A percentile compares a stretch with the other conserved stretches of the same genome.
Conservation (phyloP, 2,329 filamentous ascomycete species). For the Colletotrichum brevisporum region DNA sequence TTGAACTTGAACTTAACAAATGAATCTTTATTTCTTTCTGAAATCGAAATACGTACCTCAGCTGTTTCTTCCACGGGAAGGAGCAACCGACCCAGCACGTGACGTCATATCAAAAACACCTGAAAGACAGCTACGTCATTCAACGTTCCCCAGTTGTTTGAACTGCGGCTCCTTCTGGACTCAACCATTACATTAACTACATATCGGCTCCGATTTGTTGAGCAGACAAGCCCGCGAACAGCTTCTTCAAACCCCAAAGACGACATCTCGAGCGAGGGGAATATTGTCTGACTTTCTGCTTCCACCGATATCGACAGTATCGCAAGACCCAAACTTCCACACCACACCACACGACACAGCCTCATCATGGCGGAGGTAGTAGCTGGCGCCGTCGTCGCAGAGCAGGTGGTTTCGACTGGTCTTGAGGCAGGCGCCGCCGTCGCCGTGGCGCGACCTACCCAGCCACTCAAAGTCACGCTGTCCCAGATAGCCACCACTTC, state of each 20-base stretch:
- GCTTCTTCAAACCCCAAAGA: background rate
- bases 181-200: slow-evolving; percentile 2
- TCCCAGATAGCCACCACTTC: slow-evolving; percentile 59
- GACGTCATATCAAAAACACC: slow-evolving; percentile 29
- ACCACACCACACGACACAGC: background rate
- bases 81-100: slow-evolving; percentile 14
- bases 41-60: background rate
- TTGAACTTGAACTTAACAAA: too few species aligned
- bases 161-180: slow-evolving; percentile 10
- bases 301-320: background rate
- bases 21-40: too few species aligned
- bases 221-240: background rate
- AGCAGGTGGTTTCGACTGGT: slow-evolving; percentile 57
- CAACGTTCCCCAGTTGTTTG: slow-evolving; percentile 28
- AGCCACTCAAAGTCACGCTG: slow-evolving; percentile 65
- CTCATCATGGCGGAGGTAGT: slow-evolving; percentile 54
- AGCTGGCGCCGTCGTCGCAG: slow-evolving; percentile 55
- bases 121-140: slow-evolving; percentile 34
- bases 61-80: background rate
- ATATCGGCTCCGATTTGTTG: slow-evolving; percentile 14
- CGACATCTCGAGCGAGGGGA: too few species aligned
- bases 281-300: background rate
- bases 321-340: background rate
- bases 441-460: slow-evolving; percentile 64
- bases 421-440: slow-evolving; percentile 57